phyloP scores from a whole-genome alignment of 768 basidiomycete genomes.

The Amyloporia xantha region DNA sequence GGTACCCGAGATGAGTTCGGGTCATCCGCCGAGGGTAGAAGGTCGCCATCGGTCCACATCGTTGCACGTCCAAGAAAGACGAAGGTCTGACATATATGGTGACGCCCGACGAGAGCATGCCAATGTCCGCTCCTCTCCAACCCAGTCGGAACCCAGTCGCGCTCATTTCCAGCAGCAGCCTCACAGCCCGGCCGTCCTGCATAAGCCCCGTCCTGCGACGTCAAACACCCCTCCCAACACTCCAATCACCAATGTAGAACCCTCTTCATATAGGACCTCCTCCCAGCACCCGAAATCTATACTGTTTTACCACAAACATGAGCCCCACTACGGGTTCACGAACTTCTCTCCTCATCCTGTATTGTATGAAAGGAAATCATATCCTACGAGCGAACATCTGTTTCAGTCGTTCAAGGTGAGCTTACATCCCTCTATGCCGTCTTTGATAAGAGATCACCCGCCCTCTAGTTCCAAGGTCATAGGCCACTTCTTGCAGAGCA shows the following conservation, averaged over 20 bases:
- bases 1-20: neutral
- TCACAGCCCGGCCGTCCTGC: too few species aligned
- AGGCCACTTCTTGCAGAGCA: slow-evolving; percentile 62
- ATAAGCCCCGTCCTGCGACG: too few species aligned
- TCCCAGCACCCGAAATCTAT: slow-evolving; percentile 21
- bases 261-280: neutral
- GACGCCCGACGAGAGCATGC: too few species aligned
- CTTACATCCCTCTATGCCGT: neutral
- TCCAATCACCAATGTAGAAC: neutral
- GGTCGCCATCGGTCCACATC: too few species aligned
- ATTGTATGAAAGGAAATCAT: slow-evolving; percentile 51
- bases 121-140: neutral
- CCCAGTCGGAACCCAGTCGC: too few species aligned
- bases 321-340: slow-evolving; percentile 65
- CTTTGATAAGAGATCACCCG: neutral
- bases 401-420: slow-evolving; percentile 57
- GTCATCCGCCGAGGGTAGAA: too few species aligned
- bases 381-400: slow-evolving; percentile 73
- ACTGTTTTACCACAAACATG: slow-evolving; percentile 57
- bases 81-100: too few species aligned
- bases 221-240: neutral
- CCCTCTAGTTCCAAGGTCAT: slow-evolving; percentile 47
- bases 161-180: too few species aligned
- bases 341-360: slow-evolving; percentile 69
- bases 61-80: too few species aligned